A percentile compares a stretch with the other conserved stretches of the same genome.
phyloP scores from a whole-genome alignment of 306 rosid species.

The Inga oerstediana region DNA sequence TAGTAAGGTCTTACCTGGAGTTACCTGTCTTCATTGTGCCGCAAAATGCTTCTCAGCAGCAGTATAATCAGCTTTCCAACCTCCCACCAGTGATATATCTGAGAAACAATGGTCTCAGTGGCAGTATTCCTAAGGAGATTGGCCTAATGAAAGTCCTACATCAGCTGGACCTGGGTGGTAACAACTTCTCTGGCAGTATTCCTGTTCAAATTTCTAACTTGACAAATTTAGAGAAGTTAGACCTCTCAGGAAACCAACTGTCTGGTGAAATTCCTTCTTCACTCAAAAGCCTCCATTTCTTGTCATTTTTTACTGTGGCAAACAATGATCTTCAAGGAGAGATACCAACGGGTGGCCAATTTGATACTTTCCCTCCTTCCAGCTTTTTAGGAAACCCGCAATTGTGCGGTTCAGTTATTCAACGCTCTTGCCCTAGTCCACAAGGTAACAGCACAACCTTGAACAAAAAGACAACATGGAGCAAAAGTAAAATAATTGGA shows the following conservation, averaged over 20 bases:
- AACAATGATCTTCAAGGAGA: constrained; percentile 74
- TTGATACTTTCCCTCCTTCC: constrained; percentile 66
- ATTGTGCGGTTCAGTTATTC: constrained; percentile 64
- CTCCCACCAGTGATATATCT: constrained; percentile 82
- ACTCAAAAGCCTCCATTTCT: constrained; percentile 66
- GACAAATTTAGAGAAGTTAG: constrained; percentile 75
- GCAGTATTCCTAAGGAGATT: constrained; percentile 66
- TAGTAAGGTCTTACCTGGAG: constrained; percentile 62
- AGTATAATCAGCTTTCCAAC: constrained; percentile 79
- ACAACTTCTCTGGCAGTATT: constrained; percentile 74
- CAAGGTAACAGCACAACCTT: constrained; percentile 24
- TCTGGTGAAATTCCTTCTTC: constrained; percentile 83
- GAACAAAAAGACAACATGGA: constrained; percentile 40
- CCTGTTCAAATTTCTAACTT: constrained; percentile 70
- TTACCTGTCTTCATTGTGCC: constrained; percentile 85
- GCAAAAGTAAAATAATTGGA: constrained; percentile 49
- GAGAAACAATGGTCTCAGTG: constrained; percentile 60
- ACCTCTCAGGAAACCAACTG: constrained; percentile 68
- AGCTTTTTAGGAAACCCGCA: constrained; percentile 73
- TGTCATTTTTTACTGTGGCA: constrained; percentile 87
- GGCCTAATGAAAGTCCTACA: constrained; percentile 66
- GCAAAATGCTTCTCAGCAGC: constrained; percentile 62
- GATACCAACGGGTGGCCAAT: constrained; percentile 82
- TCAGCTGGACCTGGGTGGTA: constrained; percentile 61
- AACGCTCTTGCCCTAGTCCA: constrained; percentile 56